Evolutionary conservation across 1,284 basidiomycete genomes (phyloP).

Genomic region (Hemileia vastatrix): DNA sequence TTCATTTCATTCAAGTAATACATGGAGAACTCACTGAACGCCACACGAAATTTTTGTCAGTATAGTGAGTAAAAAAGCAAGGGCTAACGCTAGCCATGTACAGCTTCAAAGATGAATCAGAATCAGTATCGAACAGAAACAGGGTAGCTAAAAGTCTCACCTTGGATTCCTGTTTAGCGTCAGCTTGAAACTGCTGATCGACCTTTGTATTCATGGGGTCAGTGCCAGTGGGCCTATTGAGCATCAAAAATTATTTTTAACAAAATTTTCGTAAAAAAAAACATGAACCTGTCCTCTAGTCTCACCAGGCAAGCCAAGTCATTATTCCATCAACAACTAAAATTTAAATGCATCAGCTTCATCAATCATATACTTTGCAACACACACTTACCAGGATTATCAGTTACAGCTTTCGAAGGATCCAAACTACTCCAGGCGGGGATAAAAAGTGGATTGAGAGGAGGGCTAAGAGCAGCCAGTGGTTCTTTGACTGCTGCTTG

Average conservation of each 20-base stretch:
- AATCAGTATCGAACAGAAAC: too few relatives aligned
- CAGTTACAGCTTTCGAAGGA: slow-evolving; percentile 3
- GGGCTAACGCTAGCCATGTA: slow-evolving; percentile 24
- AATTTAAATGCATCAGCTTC: too few relatives aligned
- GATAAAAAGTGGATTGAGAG: slow-evolving; percentile 16
- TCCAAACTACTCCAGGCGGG: slow-evolving; percentile 16
- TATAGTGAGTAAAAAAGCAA: slow-evolving; percentile 20
- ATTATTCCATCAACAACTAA: slow-evolving; percentile 24
- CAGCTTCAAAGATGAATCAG: background rate
- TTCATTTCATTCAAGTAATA: background rate
- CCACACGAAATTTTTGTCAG: slow-evolving; percentile 18
- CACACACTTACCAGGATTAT: too few relatives aligned
- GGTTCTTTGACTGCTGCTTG: slow-evolving; percentile 11
- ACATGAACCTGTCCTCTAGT: too few relatives aligned
- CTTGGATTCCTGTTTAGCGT: slow-evolving; percentile 3
- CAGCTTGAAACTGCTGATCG: slow-evolving; percentile 6
- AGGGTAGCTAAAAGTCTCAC: too few relatives aligned
- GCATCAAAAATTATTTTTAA: too few relatives aligned
- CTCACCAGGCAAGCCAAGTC: slow-evolving; percentile 20
- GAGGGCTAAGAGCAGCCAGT: background rate
- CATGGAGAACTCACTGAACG: background rate
- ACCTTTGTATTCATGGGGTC: background rate
- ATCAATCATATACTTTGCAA: too few relatives aligned
- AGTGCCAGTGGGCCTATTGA: slow-evolving; percentile 9
- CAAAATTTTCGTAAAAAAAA: too few relatives aligned